A percentile compares a stretch with the other conserved stretches of the same genome.
These are phyloP conservation scores for Cinnamomum micranthum DNA, from an alignment of 164 flowering plant species.

Conservation along the genomic window DNA sequence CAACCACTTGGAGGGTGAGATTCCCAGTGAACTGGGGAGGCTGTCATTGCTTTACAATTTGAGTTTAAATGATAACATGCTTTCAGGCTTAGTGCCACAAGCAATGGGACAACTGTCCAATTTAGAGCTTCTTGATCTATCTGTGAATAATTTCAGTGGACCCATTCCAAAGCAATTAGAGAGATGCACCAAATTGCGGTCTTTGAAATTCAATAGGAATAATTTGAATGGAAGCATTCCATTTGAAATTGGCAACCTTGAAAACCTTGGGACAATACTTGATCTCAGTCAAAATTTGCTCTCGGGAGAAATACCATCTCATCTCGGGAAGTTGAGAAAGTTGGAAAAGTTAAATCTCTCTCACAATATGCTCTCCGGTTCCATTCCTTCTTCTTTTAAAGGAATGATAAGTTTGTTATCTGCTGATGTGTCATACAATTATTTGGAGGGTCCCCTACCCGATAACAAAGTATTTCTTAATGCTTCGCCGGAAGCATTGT, in stretches of 20 bases:
- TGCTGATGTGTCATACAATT: constrained; percentile 7
- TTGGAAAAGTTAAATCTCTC: constrained; percentile 7
- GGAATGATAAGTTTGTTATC: neutral
- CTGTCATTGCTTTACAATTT: neutral
- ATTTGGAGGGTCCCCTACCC: constrained; percentile 1
- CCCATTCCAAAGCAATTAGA: constrained; percentile 9
- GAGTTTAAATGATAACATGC: neutral
- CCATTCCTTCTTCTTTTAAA: constrained; percentile 6
- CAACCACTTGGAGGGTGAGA: constrained; percentile 3
- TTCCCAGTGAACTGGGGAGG: neutral
- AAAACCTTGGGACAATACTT: neutral
- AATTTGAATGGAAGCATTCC: constrained; percentile 4
- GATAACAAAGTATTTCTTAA: constrained; percentile 8
- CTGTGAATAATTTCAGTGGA: neutral
- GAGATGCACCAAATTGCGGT: constrained; percentile 12
- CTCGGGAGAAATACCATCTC: constrained; percentile 3
- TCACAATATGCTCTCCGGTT: constrained; percentile 6
- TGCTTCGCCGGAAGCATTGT: constrained; percentile 5
- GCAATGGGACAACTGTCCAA: neutral
- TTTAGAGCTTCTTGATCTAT: neutral
- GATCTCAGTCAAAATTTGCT: constrained; percentile 2
- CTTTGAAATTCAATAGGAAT: neutral
- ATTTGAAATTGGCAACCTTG: constrained; percentile 1
- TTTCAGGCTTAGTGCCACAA: constrained; percentile 1
- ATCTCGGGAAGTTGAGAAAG: neutral